Conservation (phyloP, 805 yeast species). For the Wickerhamiella azyma region DNA sequence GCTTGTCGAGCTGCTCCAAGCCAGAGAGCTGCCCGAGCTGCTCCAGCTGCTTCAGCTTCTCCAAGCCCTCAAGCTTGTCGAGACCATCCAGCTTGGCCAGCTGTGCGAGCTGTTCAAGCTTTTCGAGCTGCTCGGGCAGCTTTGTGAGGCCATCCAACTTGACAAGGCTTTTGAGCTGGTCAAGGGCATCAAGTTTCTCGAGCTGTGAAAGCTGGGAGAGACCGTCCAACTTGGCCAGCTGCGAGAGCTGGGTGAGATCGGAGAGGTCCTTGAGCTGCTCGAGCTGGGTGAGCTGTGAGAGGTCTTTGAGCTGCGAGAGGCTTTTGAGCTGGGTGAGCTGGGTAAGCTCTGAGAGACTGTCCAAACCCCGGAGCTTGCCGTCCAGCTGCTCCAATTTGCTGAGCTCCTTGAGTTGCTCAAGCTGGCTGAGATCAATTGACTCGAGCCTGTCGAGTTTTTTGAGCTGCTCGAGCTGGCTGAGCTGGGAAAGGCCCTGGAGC, state of each 20-base stretch:
- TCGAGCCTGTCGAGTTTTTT: neutral
- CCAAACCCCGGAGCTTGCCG: constrained; percentile 8
- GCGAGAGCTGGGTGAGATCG: neutral
- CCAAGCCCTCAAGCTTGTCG: constrained; percentile 2
- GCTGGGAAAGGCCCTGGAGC: neutral
- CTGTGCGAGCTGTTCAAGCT: constrained; percentile 9
- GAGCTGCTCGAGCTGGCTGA: neutral
- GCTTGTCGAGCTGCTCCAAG: neutral
- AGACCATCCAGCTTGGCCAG: constrained; percentile 7
- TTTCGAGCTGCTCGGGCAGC: neutral
- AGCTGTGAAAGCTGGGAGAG: constrained; percentile 5
- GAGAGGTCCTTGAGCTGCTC: constrained; percentile 1
- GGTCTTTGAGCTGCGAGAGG: neutral
- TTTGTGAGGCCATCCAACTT: too few species aligned
- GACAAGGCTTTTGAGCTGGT: neutral
- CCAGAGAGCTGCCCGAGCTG: constrained; percentile 15
- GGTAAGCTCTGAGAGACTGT: constrained; percentile 7
- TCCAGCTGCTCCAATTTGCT: constrained; percentile 8
- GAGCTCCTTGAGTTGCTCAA: constrained; percentile 4
- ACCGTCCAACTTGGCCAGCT: neutral
- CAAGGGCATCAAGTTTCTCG: constrained; percentile 5
- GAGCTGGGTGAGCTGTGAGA: constrained; percentile 15
- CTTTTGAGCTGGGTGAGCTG: neutral
- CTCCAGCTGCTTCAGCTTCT: neutral
- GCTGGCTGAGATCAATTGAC: too few species aligned